Percentiles rank a stretch among this genome's conserved stretches.
Conservation (phyloP, 208 protist species). For the Angomonas ambiguus region DNA sequence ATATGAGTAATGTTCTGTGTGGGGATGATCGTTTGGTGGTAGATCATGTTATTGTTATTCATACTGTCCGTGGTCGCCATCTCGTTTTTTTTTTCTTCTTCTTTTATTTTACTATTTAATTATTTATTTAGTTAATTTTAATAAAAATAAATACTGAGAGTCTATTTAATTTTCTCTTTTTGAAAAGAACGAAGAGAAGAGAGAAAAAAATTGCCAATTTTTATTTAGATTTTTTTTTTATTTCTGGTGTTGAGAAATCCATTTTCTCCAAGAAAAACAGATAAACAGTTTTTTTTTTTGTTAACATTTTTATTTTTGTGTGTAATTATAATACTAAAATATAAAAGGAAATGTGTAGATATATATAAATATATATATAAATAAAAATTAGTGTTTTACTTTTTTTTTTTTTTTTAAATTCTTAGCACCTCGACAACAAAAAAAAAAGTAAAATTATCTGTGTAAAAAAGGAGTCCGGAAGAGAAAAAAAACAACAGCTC, state of each 20-base stretch:
- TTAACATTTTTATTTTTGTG: neutral
- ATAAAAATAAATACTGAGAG: constrained; percentile 18
- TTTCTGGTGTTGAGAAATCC: neutral
- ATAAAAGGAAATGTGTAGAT: neutral
- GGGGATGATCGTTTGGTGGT: constrained; percentile 82
- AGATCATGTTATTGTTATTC: constrained; percentile 50
- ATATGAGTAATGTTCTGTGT: constrained; percentile 68
- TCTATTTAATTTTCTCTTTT: too few relatives aligned
- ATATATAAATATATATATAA: neutral
- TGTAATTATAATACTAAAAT: neutral
- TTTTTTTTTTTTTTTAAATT: constrained; percentile 1
- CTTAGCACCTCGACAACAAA: neutral
- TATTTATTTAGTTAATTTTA: constrained; percentile 10
- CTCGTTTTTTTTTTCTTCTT: constrained; percentile 11
- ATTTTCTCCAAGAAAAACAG: too few relatives aligned
- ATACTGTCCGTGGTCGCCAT: neutral
- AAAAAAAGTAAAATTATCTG: neutral
- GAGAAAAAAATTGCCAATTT: constrained; percentile 4
- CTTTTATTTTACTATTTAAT: neutral
- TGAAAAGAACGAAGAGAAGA: too few relatives aligned
- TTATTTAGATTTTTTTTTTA: neutral
- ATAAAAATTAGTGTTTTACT: neutral
- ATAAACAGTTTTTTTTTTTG: constrained; percentile 5
- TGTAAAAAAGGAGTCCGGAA: neutral
- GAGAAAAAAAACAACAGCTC: neutral